These are phyloP conservation scores for Chlamydomonas sp. DNA, from an alignment of 139 green algal species.

Conservation along the genomic window DNA sequence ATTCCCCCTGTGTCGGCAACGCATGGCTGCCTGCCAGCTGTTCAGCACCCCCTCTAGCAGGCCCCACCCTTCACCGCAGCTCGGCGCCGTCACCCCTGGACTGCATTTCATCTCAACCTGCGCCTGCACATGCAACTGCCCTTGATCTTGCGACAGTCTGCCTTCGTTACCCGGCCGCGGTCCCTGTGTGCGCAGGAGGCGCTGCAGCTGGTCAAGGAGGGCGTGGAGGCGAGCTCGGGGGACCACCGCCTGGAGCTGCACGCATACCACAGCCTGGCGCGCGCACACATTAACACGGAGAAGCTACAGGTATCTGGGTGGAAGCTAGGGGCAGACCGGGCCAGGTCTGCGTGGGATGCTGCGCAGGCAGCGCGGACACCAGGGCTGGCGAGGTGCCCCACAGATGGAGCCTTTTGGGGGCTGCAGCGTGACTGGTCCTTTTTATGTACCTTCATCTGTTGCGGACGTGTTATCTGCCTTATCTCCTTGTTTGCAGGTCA, in stretches of 20 bases:
- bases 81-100: background rate
- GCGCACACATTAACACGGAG: slow-evolving; percentile 36
- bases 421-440: background rate
- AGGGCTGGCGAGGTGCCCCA: no score
- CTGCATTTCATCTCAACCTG: background rate
- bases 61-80: background rate
- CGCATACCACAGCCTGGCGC: slow-evolving; percentile 26
- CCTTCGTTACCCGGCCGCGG: background rate
- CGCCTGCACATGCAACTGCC: background rate
- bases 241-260: slow-evolving; percentile 27
- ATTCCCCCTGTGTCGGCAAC: no score
- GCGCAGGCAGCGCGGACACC: no score
- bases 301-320: slow-evolving; percentile 41
- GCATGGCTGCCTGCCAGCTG: no score
- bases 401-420: background rate
- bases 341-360: no score
- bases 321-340: no score
- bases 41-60: no score
- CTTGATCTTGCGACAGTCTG: background rate
- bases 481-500: slow-evolving; percentile 45
- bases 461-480: background rate
- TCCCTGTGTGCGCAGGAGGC: slow-evolving; percentile 6
- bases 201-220: slow-evolving; percentile 24
- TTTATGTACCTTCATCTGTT: background rate
- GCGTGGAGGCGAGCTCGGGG: background rate